Percentiles rank a stretch among this genome's conserved stretches.
Conservation (phyloP, 352 stramenopile species). For the Globisporangium rhizosaccharum region DNA sequence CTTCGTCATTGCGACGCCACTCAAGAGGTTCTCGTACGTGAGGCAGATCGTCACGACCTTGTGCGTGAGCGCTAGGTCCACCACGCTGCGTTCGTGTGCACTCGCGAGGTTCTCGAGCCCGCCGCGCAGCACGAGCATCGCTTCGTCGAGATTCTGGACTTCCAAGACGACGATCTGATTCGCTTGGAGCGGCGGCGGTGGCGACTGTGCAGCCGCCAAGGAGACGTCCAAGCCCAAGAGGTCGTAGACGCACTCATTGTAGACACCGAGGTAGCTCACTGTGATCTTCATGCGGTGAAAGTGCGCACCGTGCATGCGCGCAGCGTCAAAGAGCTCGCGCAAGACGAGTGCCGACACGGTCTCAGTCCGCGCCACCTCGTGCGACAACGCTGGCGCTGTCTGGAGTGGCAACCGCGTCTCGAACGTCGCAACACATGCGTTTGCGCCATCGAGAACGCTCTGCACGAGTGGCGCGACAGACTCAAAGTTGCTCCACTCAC, state of each 20-base stretch:
- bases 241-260: conserved; percentile 93
- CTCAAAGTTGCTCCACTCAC: conserved; percentile 55
- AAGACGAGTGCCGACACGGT: conserved; percentile 40
- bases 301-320: conserved; percentile 25
- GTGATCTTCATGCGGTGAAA: conserved; percentile 55
- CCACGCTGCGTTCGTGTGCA: conserved; percentile 16
- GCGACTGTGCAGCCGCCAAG: conserved; percentile 8
- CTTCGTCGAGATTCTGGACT: conserved; percentile 57
- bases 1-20: conserved; percentile 22
- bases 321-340: conserved; percentile 38
- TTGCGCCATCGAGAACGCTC: conserved; percentile 59
- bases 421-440: conserved; percentile 65
- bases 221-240: conserved; percentile 70
- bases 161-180: conserved; percentile 60
- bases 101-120: conserved; percentile 40
- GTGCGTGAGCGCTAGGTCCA: conserved; percentile 40
- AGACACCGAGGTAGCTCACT: conserved; percentile 89
- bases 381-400: not conserved
- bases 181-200: conserved; percentile 9
- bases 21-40: conserved; percentile 47
- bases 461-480: conserved; percentile 54
- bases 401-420: conserved; percentile 28
- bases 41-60: conserved; percentile 64
- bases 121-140: conserved; percentile 48
- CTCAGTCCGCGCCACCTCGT: conserved; percentile 5